Evolutionary conservation across 169 alveolate genomes (phyloP), one percentile per base, ranked within the genome.

Genomic region (Theileria equi): DNA sequence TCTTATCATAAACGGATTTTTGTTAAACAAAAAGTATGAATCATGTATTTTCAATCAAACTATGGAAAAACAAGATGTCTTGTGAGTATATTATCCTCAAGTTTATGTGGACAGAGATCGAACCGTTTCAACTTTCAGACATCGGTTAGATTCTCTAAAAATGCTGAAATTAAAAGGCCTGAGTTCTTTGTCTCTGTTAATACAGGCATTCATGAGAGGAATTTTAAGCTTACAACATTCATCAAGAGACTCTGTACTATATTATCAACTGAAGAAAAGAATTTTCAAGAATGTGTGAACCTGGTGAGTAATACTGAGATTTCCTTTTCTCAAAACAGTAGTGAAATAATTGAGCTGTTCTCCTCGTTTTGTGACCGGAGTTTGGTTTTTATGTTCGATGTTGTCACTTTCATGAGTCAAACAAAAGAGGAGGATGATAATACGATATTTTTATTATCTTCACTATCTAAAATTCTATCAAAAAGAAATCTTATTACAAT

Each of bases 171-270:
- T 5, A 13, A 16, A 29, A 53, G 36, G 13, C 63, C 63, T 48
- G 50, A 7, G 19, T 11, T 53, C 17, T 17, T 53, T 5, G 17
- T 59, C 2, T 53, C 62, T 6, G 73, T 35, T 16, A 16, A 52
- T 2, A 54, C 62, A 21, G 34, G 63, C 13, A 58, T 71, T 17
- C 65, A 44, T 54, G 82, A 71, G 44, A 60, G 62, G 54, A 67
- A 58, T 19, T 41, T 74, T 0, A 61, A 45, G 11, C 44, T 60
- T 6, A 66, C 45, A 8, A 53, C 36, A 29, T 71, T 71, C 67
- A 26, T 31, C 48, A 13, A 54, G n/a, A 28, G 44, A 40, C 52
- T 71, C 23, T 47, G 62, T 52, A 35, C 73, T 4, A 23, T 71
- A 25, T 34, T 60, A 2, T 16, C 55, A 0, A 0, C 36, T 6